phyloP scores from a whole-genome alignment of 192 early-diverging fungal genomes.

The Linnemannia hyalina region DNA sequence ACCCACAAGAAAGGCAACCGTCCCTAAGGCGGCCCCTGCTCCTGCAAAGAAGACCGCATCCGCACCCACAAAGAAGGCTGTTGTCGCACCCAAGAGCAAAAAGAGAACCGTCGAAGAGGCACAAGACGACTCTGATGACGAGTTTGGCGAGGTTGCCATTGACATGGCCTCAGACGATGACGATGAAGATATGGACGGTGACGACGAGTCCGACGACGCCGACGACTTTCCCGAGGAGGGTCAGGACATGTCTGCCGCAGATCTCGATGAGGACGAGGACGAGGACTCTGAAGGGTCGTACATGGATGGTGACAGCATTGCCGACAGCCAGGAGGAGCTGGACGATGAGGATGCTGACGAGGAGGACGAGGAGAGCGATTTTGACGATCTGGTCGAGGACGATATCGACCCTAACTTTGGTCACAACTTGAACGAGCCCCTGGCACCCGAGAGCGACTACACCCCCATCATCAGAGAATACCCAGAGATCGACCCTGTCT shows the following conservation, averaged over 20 bases:
- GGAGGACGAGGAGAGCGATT: conserved; percentile 57
- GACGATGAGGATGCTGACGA: conserved; percentile 65
- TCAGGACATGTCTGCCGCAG: conserved; percentile 66
- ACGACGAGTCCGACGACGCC: conserved; percentile 26
- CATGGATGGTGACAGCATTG: conserved; percentile 58
- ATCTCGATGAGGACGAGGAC: conserved; percentile 63
- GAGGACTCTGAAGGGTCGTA: conserved; percentile 59
- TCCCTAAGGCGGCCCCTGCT: not conserved
- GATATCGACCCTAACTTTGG: conserved; percentile 44
- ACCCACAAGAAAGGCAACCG: conserved; percentile 34
- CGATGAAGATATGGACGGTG: conserved; percentile 57
- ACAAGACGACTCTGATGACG: conserved; percentile 53
- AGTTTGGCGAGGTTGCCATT: conserved; percentile 64
- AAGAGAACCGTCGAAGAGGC: conserved; percentile 49
- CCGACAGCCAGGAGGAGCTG: conserved; percentile 65
- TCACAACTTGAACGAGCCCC: conserved; percentile 36
- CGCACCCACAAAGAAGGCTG: conserved; percentile 30
- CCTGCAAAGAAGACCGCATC: conserved; percentile 15
- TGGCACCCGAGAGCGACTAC: conserved; percentile 61
- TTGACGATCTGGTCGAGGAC: conserved; percentile 26
- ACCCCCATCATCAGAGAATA: conserved; percentile 57
- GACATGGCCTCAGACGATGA: conserved; percentile 66
- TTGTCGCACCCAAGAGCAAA: conserved; percentile 31
- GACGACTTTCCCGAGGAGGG: conserved; percentile 47
- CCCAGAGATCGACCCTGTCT: conserved; percentile 93